Evolutionary conservation across 169 alveolate species (phyloP).

Genomic region (Plasmodium yoelii): DNA sequence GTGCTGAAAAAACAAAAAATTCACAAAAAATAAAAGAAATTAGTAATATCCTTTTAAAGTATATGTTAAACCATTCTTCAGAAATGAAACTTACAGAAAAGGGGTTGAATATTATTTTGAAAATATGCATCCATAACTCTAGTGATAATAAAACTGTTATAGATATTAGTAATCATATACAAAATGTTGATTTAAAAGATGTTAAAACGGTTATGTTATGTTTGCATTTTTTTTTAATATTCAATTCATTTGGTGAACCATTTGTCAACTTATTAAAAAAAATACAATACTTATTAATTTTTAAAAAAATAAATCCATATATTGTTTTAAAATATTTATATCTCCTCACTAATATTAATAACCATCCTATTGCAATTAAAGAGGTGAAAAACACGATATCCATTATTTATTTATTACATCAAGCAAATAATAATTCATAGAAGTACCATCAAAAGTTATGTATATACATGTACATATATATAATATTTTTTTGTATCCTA

Average conservation of each 20-base stretch:
- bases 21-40: slow-evolving; percentile 21
- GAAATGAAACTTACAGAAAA: slow-evolving; percentile 40
- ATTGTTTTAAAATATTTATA: slow-evolving; percentile 35
- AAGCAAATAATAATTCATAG: slow-evolving; percentile 5
- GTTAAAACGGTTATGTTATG: slow-evolving; percentile 24
- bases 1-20: slow-evolving; percentile 74
- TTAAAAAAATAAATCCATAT: slow-evolving; percentile 43
- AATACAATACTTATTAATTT: slow-evolving; percentile 40
- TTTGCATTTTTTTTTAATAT: slow-evolving; percentile 60
- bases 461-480: no score
- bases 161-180: slow-evolving; percentile 18
- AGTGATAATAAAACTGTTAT: slow-evolving; percentile 8
- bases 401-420: slow-evolving; percentile 21
- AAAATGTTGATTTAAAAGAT: slow-evolving; percentile 40
- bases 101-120: slow-evolving; percentile 48
- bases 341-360: slow-evolving; percentile 11
- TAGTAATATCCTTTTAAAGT: slow-evolving; percentile 14
- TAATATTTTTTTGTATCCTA: no score
- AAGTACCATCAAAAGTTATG: not conserved
- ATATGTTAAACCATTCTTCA: not conserved
- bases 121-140: not conserved
- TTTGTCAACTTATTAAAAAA: slow-evolving; percentile 49
- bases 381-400: slow-evolving; percentile 37
- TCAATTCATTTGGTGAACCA: slow-evolving; percentile 31
- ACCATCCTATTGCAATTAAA: slow-evolving; percentile 19